phyloP scores from a whole-genome alignment of 2,329 filamentous ascomycete species.

The Fusarium sambucinum region DNA sequence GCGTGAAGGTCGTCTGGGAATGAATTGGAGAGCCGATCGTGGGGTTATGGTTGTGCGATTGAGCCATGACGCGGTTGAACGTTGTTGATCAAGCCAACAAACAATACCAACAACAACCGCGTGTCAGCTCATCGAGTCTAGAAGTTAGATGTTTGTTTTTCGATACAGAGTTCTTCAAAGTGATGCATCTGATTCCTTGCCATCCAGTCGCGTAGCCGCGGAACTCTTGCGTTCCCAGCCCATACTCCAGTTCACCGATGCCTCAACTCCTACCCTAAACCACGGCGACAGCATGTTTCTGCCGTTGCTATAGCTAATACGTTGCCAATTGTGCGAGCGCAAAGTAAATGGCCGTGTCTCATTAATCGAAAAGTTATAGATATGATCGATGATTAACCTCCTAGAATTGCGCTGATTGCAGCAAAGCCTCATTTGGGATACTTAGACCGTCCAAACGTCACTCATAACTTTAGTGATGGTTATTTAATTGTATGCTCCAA shows the following conservation, averaged over 20 bases:
- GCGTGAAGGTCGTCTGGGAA: not conserved
- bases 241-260: not conserved
- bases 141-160: not conserved
- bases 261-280: not conserved
- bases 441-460: too few species aligned
- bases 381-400: accelerated
- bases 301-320: not conserved
- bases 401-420: too few species aligned
- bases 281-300: not conserved
- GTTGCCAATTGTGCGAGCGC: not conserved
- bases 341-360: not conserved
- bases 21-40: not conserved
- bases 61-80: not conserved
- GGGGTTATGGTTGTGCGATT: not conserved
- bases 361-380: accelerated
- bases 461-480: too few species aligned
- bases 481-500: accelerated
- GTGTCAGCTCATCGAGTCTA: too few species aligned
- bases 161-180: not conserved
- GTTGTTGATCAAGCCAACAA: too few species aligned
- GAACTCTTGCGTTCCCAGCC: not conserved
- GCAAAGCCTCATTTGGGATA: not conserved
- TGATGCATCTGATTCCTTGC: not conserved
- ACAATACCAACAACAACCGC: too few species aligned
- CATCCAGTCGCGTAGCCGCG: not conserved